Percentiles rank a stretch among this genome's conserved stretches.
Evolutionary conservation across 768 basidiomycete genomes (phyloP).

Genomic region (Tulasnella sp.): DNA sequence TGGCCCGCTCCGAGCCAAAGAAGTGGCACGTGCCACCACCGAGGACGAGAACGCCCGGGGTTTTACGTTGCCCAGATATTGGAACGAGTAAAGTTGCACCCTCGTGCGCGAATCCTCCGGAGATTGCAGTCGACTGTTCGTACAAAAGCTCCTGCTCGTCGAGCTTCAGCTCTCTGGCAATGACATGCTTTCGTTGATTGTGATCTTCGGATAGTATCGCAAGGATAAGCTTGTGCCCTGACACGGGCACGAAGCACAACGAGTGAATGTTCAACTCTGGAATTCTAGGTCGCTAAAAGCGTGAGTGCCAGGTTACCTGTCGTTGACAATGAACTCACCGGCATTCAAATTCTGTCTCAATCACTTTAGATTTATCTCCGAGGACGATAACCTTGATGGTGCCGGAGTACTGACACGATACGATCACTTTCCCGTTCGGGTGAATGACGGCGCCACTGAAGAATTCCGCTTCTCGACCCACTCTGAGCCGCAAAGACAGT

Average conservation of each 20-base stretch:
- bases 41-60: slow-evolving; percentile 26
- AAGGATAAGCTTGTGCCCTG: slow-evolving; percentile 39
- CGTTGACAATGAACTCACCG: slow-evolving; percentile 16
- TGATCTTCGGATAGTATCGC: slow-evolving; percentile 64
- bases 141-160: slow-evolving; percentile 26
- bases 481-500: slow-evolving; percentile 49
- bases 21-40: slow-evolving; percentile 26
- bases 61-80: background rate
- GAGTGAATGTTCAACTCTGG: slow-evolving; percentile 62
- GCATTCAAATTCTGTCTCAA: slow-evolving; percentile 25
- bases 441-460: slow-evolving; percentile 62
- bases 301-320: background rate
- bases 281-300: slow-evolving; percentile 36
- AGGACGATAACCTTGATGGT: slow-evolving; percentile 59
- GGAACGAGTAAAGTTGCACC: slow-evolving; percentile 23
- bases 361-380: slow-evolving; percentile 30
- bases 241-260: slow-evolving; percentile 50
- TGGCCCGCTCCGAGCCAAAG: slow-evolving; percentile 7
- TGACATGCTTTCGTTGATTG: slow-evolving; percentile 31
- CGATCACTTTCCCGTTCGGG: slow-evolving; percentile 50
- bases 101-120: slow-evolving; percentile 17
- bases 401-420: slow-evolving; percentile 60
- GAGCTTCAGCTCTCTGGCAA: slow-evolving; percentile 22
- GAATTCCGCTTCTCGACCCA: slow-evolving; percentile 59
- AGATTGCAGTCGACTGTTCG: slow-evolving; percentile 9